Conservation (phyloP, 2,329 filamentous ascomycete species). For the Trichoderma sp. region DNA sequence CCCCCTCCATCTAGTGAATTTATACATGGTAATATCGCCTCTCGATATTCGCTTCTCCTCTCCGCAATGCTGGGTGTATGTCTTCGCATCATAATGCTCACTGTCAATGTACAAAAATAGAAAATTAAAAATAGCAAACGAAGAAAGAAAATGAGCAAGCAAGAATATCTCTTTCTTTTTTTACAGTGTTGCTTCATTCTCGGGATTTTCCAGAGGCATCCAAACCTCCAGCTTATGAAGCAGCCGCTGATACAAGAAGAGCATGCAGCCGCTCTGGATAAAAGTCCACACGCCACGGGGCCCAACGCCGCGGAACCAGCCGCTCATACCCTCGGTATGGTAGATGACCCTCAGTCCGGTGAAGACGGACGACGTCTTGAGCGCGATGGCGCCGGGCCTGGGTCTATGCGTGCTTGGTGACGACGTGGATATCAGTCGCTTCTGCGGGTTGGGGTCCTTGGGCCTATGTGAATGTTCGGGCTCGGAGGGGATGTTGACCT, state of each 20-base stretch:
- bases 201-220: slow-evolving; percentile 30
- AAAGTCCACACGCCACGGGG: slow-evolving; percentile 95
- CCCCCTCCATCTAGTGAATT: background rate
- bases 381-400: slow-evolving; percentile 71
- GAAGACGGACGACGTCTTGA: slow-evolving; percentile 87
- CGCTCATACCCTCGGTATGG: slow-evolving; percentile 78
- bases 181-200: slow-evolving; percentile 12
- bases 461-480: slow-evolving; percentile 27
- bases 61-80: background rate
- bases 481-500: slow-evolving; percentile 50
- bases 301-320: slow-evolving; percentile 93
- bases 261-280: slow-evolving; percentile 93
- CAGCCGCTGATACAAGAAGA: slow-evolving; percentile 89
- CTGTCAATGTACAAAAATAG: background rate
- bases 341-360: slow-evolving; percentile 86
- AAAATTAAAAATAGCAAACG: background rate
- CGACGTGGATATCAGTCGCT: slow-evolving; percentile 81
- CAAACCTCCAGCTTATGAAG: slow-evolving; percentile 69
- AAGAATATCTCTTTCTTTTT: background rate
- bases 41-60: background rate
- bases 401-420: slow-evolving; percentile 82
- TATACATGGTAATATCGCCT: background rate
- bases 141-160: background rate
- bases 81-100: slow-evolving; percentile 13
- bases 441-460: slow-evolving; percentile 49